These are phyloP conservation scores for Auricularia auricula-judae DNA, from an alignment of 768 basidiomycete species.

Conservation along the genomic window DNA sequence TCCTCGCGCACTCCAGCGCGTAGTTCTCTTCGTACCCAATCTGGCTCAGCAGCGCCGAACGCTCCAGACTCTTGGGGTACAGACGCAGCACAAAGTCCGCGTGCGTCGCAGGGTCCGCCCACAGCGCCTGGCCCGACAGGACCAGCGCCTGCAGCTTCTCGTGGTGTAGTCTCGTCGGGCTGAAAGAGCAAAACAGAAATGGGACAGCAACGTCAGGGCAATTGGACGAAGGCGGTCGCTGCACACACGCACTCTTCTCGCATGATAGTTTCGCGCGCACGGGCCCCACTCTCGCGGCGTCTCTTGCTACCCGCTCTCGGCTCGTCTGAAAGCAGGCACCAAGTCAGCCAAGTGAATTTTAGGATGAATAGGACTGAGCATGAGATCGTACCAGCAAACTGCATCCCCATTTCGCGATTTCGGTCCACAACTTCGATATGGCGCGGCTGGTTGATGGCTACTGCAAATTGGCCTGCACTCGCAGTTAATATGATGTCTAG, in stretches of 20 bases:
- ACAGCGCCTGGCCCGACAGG: neutral
- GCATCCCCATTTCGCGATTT: neutral
- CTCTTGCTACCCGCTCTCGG: too few relatives aligned
- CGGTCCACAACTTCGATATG: neutral
- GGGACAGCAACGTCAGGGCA: too few relatives aligned
- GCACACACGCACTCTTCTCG: too few relatives aligned
- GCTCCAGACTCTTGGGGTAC: slow-evolving; percentile 63
- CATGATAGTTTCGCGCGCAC: too few relatives aligned
- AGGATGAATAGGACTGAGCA: neutral
- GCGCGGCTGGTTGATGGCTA: neutral
- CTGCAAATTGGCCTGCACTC: neutral
- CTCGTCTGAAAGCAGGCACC: too few relatives aligned
- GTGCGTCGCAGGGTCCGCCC: slow-evolving; percentile 40
- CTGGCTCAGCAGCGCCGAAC: slow-evolving; percentile 61
- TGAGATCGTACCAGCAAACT: neutral
- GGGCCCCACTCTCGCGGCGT: too few relatives aligned
- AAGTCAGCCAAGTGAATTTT: too few relatives aligned
- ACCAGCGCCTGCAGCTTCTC: neutral
- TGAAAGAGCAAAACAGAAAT: neutral
- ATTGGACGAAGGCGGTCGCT: too few relatives aligned
- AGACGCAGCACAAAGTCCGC: slow-evolving; percentile 60
- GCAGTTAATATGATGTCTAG: neutral
- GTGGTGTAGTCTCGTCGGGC: neutral
- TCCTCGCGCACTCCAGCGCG: slow-evolving; percentile 52
- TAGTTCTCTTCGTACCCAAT: slow-evolving; percentile 57